Evolutionary conservation across 257 asterid genomes (phyloP).

Genomic region (Solanum paucissectum): DNA sequence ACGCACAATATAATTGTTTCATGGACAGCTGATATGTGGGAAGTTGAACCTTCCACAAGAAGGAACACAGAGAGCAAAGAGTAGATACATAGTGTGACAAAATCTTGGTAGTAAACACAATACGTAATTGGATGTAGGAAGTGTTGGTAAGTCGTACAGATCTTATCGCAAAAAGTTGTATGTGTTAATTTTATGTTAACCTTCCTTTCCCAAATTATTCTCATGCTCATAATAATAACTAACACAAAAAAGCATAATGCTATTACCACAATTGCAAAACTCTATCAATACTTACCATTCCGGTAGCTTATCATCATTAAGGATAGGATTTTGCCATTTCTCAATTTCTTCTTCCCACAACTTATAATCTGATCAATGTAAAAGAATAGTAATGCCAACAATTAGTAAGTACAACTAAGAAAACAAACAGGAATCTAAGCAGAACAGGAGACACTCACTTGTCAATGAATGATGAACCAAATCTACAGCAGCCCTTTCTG

Average conservation of each 20-base stretch:
- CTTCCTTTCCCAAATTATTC: not conserved
- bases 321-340: constrained; percentile 95
- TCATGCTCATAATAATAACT: not conserved
- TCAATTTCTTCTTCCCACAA: constrained; percentile 98
- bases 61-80: not conserved
- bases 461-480: constrained; percentile 92
- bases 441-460: constrained; percentile 39
- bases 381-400: not conserved
- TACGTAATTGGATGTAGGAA: not conserved
- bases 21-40: not conserved
- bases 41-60: not conserved
- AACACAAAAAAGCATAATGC: not conserved
- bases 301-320: constrained; percentile 67
- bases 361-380: constrained; percentile 54
- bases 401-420: not conserved
- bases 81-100: not conserved
- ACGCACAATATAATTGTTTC: not conserved
- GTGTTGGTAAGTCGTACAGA: not conserved
- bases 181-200: not conserved
- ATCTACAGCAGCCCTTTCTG: constrained; percentile 70
- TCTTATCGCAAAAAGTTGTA: not conserved
- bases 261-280: not conserved
- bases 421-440: not conserved
- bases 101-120: not conserved
- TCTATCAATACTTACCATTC: constrained; percentile 60